phyloP scores from a whole-genome alignment of 768 basidiomycete species.

The Chiua virens region DNA sequence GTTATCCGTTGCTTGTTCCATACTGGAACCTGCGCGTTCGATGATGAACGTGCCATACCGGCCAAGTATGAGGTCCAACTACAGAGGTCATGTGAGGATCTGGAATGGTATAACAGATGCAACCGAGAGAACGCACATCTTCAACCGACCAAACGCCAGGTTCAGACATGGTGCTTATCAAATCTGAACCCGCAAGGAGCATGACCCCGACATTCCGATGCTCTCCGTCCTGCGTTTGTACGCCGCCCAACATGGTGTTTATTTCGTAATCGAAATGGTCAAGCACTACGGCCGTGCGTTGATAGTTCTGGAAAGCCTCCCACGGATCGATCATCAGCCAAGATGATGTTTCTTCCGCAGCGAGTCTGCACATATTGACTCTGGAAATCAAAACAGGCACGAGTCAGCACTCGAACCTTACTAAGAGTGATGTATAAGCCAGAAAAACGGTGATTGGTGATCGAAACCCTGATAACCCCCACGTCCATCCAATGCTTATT shows the following conservation, averaged over 20 bases:
- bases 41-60: slow-evolving; percentile 94
- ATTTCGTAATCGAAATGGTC: slow-evolving; percentile 97
- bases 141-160: slow-evolving; percentile 96
- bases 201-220: slow-evolving; percentile 78
- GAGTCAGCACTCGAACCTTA: slow-evolving; percentile 20
- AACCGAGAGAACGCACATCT: slow-evolving; percentile 64
- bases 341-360: slow-evolving; percentile 83
- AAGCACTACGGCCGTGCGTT: slow-evolving; percentile 94
- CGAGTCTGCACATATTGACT: slow-evolving; percentile 85
- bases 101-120: slow-evolving; percentile 6
- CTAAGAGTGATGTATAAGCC: neutral
- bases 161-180: slow-evolving; percentile 97
- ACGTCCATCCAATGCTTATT: too few species aligned
- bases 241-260: slow-evolving; percentile 81
- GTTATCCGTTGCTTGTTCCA: slow-evolving; percentile 77
- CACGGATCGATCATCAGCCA: slow-evolving; percentile 99
- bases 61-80: slow-evolving; percentile 96
- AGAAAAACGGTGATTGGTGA: neutral
- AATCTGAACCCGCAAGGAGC: slow-evolving; percentile 96
- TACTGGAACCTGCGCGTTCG: slow-evolving; percentile 91
- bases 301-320: slow-evolving; percentile 95
- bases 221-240: slow-evolving; percentile 71
- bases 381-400: slow-evolving; percentile 41
- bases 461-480: too few species aligned
- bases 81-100: slow-evolving; percentile 12